Base-by-base conservation (phyloP, 768 basidiomycete species). In the Russula sp. region DNA sequence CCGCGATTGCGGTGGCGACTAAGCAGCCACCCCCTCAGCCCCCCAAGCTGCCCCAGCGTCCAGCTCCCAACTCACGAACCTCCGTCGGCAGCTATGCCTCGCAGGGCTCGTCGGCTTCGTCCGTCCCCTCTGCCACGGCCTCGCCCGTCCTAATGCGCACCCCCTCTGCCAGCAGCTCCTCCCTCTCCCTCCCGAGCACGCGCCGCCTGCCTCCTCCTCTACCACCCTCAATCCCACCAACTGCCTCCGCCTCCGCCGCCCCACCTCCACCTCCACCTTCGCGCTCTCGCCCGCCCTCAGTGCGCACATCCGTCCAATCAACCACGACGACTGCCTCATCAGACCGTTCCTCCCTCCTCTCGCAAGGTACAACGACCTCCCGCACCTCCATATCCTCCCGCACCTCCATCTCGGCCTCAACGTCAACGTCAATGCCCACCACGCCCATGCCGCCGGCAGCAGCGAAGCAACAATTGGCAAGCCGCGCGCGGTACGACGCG, bases 311-410 rank as follows among this genome's bases (percentile, higher is more conserved):
- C 14, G 66, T 74, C 45, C 67, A 73, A 16, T 75, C 75, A 7
- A 72, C 70, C 16, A 68, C 54, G n/a, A 59, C 59, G 35, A 50
- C 60, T 7, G 36, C 73, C 43, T 73, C 60, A 42, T 73, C 63
- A 5, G 58, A 56, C 39, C 53, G 52, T n/a, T 65, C 56, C 16
- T 65, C 65, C 11, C 38, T 60, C 34, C 41, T 60, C 5, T 65
- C 63, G 18, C 78, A 83, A 41, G 79, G 82, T 1, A 85, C 84
- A 14, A 80, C 83, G 43, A 76, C 77, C 42, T 84, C 83, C 66
- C 69, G 66, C 20, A 67, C 67, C 14, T 75, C 76, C 29, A 77
- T 69, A 2, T 71, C 77, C 14, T 58, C 58, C 35, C 65, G 56
- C 48, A 18, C 63, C 2, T 58, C 62, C 36, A 5, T 22, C 42